Percentiles rank a stretch among this genome's conserved stretches.
phyloP scores from a whole-genome alignment of 1,139 yeast species.

The Nakaseomyces delphensis region DNA sequence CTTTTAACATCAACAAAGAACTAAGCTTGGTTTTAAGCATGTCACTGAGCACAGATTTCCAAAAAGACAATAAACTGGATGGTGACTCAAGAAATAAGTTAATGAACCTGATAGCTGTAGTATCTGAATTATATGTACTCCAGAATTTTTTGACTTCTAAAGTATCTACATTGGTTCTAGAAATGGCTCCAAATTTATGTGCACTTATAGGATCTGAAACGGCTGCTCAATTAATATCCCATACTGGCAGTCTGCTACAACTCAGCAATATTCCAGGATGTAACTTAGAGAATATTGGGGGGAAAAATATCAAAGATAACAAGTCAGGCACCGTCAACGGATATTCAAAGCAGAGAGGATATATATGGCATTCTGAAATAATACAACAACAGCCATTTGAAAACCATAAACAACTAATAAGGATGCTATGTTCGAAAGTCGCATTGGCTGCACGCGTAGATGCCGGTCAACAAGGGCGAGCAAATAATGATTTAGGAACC shows the following conservation, averaged over 20 bases:
- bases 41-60: constrained; percentile 49
- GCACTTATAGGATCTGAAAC: constrained; percentile 64
- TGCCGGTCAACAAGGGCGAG: constrained; percentile 21
- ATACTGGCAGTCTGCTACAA: constrained; percentile 62
- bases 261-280: constrained; percentile 72
- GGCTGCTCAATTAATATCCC: constrained; percentile 65
- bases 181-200: constrained; percentile 71
- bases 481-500: constrained; percentile 50
- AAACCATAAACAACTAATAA: constrained; percentile 57
- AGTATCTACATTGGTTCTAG: constrained; percentile 46
- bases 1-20: constrained; percentile 36
- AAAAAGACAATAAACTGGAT: constrained; percentile 26
- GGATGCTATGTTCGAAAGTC: constrained; percentile 73
- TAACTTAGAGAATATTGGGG: constrained; percentile 77
- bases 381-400: constrained; percentile 48
- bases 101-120: constrained; percentile 39
- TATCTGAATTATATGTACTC: constrained; percentile 41
- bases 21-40: constrained; percentile 64
- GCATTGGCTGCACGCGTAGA: constrained; percentile 83
- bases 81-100: constrained; percentile 37
- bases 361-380: constrained; percentile 45
- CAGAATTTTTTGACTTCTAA: constrained; percentile 42
- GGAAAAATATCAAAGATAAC: constrained; percentile 44
- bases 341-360: constrained; percentile 49
- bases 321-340: constrained; percentile 31